Conservation (phyloP, 495 filamentous ascomycete species). For the Letharia lupina region DNA sequence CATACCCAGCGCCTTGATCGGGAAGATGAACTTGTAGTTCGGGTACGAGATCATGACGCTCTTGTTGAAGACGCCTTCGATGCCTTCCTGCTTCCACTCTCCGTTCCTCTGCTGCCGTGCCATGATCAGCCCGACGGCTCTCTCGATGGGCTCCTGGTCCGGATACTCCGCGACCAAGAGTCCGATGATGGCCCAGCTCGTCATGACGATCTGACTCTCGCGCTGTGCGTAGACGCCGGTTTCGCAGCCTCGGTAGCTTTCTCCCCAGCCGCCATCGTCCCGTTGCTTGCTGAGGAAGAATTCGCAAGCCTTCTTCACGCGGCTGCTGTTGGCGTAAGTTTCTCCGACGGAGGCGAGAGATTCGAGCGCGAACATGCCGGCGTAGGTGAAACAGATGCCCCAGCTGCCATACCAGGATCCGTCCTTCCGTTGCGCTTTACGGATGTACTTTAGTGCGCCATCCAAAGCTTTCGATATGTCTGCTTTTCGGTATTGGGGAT, state of each 20-base stretch:
- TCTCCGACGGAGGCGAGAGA: slow-evolving; percentile 75
- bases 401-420: slow-evolving; percentile 95
- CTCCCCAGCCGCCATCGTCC: slow-evolving; percentile 92
- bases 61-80: slow-evolving; percentile 98
- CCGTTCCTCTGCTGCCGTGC: slow-evolving; percentile 75
- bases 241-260: slow-evolving; percentile 73
- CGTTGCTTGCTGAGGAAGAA: slow-evolving; percentile 79
- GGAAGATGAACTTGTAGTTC: slow-evolving; percentile 97
- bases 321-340: slow-evolving; percentile 62
- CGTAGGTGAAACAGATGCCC: slow-evolving; percentile 98
- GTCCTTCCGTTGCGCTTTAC: slow-evolving; percentile 65
- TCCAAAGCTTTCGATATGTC: slow-evolving; percentile 67
- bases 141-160: slow-evolving; percentile 59
- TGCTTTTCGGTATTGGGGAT: slow-evolving; percentile 65
- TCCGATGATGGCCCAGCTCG: slow-evolving; percentile 80
- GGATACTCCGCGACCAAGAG: slow-evolving; percentile 82
- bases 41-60: slow-evolving; percentile 99
- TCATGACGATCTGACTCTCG: slow-evolving; percentile 80
- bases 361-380: slow-evolving; percentile 89
- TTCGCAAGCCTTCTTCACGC: slow-evolving; percentile 66
- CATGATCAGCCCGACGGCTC: slow-evolving; percentile 75
- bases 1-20: slow-evolving; percentile 87
- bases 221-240: slow-evolving; percentile 54
- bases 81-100: slow-evolving; percentile 90
- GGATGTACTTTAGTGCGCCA: slow-evolving; percentile 71